Base-by-base conservation (phyloP, 2,329 filamentous ascomycete species). In the Emmonsiellopsis sp. region DNA sequence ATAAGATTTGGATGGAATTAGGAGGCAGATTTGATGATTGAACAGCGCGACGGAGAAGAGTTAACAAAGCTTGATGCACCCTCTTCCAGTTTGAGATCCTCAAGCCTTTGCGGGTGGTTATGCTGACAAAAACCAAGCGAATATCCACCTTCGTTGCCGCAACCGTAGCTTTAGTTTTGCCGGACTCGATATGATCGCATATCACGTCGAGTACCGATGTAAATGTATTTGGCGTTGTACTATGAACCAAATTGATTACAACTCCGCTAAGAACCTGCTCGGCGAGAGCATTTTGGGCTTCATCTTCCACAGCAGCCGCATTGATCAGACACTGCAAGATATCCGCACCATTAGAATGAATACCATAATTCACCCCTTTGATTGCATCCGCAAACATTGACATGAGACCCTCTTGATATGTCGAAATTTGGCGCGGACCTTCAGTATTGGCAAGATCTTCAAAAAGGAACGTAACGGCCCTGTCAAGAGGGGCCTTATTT, bases 351-450 rank as follows among this genome's bases (percentile, higher is more conserved):
- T 79, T 79, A 2, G 80, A 80, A 64, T 85, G 79, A 7, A 84
- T 65, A 0, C 76, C 77, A 49, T 74, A 67, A 57, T 84, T 80
- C 32, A 84, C 71, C 30, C 82, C 82, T 61, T 82, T 82, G 51
- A 84, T 79, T 7, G 91, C 85, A 69, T 97, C 92, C 3, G 89
- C 84, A 63, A 96, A 89, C 77, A 97, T 85, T 15, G 83, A 87
- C 89, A 95, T 96, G 45, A 96, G 70, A 53, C 92, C 93, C 65
- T 94, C 84, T 58, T 86, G 85, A 67, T 95, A 95, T 11, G 89
- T 77, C 45, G 66, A 61, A 38, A 69, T 64, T 52, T 65, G 65
- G 42, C 69, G 70, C 5, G 60, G 59, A 34, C 68, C 68, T 7
- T 61, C 61, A 7, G 61, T 61, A 46, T 68, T 62, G 15, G 62